Conservation (phyloP, 129 eudicot genomes). For the Sambucus nigra region DNA sequence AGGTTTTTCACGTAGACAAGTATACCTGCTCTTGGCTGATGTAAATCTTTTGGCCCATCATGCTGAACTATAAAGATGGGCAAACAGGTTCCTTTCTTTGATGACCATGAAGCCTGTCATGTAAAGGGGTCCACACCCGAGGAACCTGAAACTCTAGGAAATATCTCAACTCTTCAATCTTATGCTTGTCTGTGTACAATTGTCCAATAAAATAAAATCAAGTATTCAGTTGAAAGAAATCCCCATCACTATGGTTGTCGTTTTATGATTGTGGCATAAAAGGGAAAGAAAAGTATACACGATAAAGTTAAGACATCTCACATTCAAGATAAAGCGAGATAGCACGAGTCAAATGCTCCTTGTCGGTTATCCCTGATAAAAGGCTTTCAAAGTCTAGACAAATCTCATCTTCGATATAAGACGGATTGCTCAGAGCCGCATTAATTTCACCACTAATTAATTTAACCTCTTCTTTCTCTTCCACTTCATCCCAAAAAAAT, state of each 20-base stretch:
- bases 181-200: constrained; percentile 58
- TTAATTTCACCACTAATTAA: too few species aligned
- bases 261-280: not conserved
- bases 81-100: constrained; percentile 77
- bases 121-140: constrained; percentile 59
- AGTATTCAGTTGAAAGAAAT: not conserved
- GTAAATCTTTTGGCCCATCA: constrained; percentile 72
- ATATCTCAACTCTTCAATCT: constrained; percentile 58
- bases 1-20: not conserved
- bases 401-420: too few species aligned
- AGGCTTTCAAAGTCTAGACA: too few species aligned
- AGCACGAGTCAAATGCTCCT: constrained; percentile 53
- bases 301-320: constrained; percentile 18
- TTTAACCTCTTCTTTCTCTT: too few species aligned
- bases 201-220: not conserved
- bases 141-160: constrained; percentile 69
- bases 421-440: too few species aligned
- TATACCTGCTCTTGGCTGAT: constrained; percentile 64
- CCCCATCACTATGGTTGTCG: not conserved
- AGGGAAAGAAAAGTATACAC: not conserved
- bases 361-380: constrained; percentile 41
- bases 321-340: constrained; percentile 61
- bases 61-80: constrained; percentile 63
- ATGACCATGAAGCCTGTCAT: constrained; percentile 43
- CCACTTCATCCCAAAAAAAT: too few species aligned